Percentiles rank a stretch among this genome's conserved stretches.
phyloP scores from a whole-genome alignment of 148 eudicot genomes.

The Amaranthus cruentus region DNA sequence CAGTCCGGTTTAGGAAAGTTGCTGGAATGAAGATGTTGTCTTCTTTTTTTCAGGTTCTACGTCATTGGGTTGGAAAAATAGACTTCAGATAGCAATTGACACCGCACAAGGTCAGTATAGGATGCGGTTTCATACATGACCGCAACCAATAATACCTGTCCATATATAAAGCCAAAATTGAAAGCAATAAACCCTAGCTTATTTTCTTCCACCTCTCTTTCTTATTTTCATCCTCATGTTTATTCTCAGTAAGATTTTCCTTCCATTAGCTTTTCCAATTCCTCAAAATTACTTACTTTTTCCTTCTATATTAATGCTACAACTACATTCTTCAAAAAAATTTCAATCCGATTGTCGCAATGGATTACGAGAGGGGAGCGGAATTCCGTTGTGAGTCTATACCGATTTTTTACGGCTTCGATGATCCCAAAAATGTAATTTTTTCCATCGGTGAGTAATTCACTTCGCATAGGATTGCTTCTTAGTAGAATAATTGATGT shows the following conservation, averaged over 20 bases:
- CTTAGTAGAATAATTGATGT: too few relatives aligned
- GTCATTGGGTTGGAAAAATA: slow-evolving; percentile 33
- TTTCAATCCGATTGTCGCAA: not conserved
- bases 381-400: slow-evolving; percentile 24
- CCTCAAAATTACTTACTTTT: not conserved
- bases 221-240: not conserved
- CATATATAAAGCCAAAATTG: too few relatives aligned
- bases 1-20: not conserved
- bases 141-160: too few relatives aligned
- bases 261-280: slow-evolving; percentile 10
- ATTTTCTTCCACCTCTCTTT: too few relatives aligned
- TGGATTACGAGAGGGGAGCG: not conserved
- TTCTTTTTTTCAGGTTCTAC: not conserved
- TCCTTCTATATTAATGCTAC: not conserved
- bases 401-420: not conserved
- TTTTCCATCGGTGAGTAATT: slow-evolving; percentile 23
- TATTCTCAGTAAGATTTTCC: not conserved
- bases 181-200: too few relatives aligned
- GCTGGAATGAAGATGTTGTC: not conserved
- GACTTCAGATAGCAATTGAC: slow-evolving; percentile 38
- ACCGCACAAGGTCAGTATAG: slow-evolving; percentile 44
- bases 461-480: not conserved
- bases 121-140: too few relatives aligned
- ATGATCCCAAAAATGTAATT: slow-evolving; percentile 10
- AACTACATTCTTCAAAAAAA: not conserved